phyloP scores from a whole-genome alignment of 805 yeast species.

The Candida awuae region DNA sequence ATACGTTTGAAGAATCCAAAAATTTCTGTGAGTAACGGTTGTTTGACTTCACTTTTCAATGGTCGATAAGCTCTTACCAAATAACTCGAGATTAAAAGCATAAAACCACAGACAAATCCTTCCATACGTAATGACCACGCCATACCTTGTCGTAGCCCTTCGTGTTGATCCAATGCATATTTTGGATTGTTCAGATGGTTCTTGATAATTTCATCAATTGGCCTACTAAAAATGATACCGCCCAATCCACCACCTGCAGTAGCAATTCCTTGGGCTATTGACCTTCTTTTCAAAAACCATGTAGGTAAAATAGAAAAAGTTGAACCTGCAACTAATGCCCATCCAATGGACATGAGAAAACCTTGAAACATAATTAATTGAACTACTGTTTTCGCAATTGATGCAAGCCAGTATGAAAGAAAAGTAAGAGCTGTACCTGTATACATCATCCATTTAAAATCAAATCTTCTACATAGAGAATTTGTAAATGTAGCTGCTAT shows the following conservation, averaged over 20 bases:
- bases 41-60: constrained; percentile 14
- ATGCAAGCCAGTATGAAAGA: constrained; percentile 37
- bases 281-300: constrained; percentile 40
- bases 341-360: constrained; percentile 35
- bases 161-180: constrained; percentile 21
- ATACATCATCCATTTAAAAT: constrained; percentile 39
- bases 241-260: constrained; percentile 47
- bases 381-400: constrained; percentile 34
- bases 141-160: constrained; percentile 9
- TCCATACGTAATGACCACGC: constrained; percentile 39
- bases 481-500: constrained; percentile 50
- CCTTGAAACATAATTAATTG: constrained; percentile 46
- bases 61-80: constrained; percentile 20
- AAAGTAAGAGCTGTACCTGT: constrained; percentile 36
- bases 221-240: constrained; percentile 39
- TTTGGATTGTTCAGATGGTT: constrained; percentile 28
- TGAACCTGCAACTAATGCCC: constrained; percentile 33
- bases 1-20: constrained; percentile 11
- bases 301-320: constrained; percentile 34
- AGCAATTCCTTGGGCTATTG: constrained; percentile 42
- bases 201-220: constrained; percentile 35
- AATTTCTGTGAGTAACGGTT: constrained; percentile 17
- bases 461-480: constrained; percentile 40
- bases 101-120: constrained; percentile 27
- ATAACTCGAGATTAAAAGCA: constrained; percentile 15